Evolutionary conservation across 2,329 filamentous ascomycete species (phyloP), one percentile per base, ranked within the genome.

Genomic region (Fusarium mundagurra): DNA sequence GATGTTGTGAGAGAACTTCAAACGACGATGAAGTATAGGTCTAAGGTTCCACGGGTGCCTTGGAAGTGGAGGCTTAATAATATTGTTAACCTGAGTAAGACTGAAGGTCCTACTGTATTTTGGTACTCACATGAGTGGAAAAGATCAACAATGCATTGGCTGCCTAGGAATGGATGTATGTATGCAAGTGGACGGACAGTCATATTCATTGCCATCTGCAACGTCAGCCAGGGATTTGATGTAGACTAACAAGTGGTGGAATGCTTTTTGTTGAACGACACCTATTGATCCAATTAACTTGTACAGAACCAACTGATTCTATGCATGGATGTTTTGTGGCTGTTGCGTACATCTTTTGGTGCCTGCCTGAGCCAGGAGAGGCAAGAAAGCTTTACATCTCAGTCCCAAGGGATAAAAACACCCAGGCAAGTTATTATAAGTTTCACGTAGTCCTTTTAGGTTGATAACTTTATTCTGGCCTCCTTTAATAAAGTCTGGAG

Each of bases 181-280:
- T 48, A 50, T 41, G 43, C n/a, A 39, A 22, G 48, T 34, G n/a
- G 38, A 41, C 17, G 18, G 39, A 61, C 27, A 53, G n/a, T 29
- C 61, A 60, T 34, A 14, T n/a, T 34, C 64, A 62, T 38, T 58
- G 45, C 39, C 47, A 60, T 70, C 33, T 61, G 60, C 53, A 66
- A 31, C 47, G 27, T 27, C 33, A 16, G n/a, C 22, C 51, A 57
- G 43, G 48, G 45, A 39, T 51, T 33, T n/a, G n/a, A 51, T 33
- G 63, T 31, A 47, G 34, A 43, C 27, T 39, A 54, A 41, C 29
- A 66, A 61, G 60, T 43, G 27, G 67, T 70, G 53, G 67, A 70
- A 71, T 60, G 39, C 22, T 71, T 51, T 39, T 61, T 54, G 36
- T 38, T 50, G 17, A 66, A 60, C 51, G 47, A 27, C 31, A 31